These are phyloP conservation scores for Cercospora sesami DNA, from an alignment of 2,329 filamentous ascomycete species.

Conservation along the genomic window DNA sequence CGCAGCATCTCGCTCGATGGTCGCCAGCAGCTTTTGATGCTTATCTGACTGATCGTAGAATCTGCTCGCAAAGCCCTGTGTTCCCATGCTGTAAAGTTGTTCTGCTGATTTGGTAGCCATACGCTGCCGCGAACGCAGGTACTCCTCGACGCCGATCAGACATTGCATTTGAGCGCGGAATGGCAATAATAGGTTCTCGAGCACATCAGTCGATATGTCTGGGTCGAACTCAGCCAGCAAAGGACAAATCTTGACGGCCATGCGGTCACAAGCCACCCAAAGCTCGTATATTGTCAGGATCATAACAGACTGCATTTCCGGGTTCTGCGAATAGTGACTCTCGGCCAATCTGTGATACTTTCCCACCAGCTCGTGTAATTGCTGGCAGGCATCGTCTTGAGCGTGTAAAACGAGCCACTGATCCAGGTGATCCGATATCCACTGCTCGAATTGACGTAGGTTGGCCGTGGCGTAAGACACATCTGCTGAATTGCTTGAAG, in stretches of 20 bases:
- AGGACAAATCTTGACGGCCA: constrained; percentile 46
- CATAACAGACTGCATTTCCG: constrained; percentile 35
- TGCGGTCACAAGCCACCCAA: constrained; percentile 59
- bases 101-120: neutral
- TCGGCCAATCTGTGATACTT: constrained; percentile 5
- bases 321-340: constrained; percentile 4
- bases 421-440: neutral
- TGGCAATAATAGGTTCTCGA: constrained; percentile 59
- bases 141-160: constrained; percentile 51
- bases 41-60: constrained; percentile 45
- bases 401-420: neutral
- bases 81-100: neutral
- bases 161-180: constrained; percentile 51
- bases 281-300: constrained; percentile 58
- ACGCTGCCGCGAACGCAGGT: constrained; percentile 44
- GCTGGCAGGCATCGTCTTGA: neutral
- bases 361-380: neutral
- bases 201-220: constrained; percentile 49
- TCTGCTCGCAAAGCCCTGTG: constrained; percentile 43
- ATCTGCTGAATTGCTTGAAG: neutral
- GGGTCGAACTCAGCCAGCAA: constrained; percentile 57
- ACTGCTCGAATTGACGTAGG: constrained; percentile 16
- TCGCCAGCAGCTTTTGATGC: constrained; percentile 1
- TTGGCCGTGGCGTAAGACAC: constrained; percentile 7
- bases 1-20: constrained; percentile 8